These are phyloP conservation scores for Tuber umbilicatum DNA, from an alignment of 495 filamentous ascomycete species.

Conservation along the genomic window DNA sequence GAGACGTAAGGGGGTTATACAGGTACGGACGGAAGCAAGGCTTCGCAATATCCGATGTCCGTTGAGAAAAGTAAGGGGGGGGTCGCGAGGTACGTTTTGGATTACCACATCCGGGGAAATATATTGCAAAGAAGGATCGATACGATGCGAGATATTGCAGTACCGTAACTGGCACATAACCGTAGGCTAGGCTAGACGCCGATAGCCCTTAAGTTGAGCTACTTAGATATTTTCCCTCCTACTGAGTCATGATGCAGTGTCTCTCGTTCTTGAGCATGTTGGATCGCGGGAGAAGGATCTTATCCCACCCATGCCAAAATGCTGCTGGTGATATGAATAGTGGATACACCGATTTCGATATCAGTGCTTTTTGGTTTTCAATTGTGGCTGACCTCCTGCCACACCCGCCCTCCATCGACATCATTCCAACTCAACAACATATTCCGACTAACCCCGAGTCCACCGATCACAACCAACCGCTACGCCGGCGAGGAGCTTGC, in stretches of 20 bases:
- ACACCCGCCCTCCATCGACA: not conserved
- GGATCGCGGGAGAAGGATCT: not conserved
- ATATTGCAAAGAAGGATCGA: not conserved
- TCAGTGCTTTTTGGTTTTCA: not conserved
- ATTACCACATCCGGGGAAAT: not conserved
- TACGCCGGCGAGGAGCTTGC: not conserved
- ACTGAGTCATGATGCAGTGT: not conserved
- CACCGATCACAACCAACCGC: not conserved
- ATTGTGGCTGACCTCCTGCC: not conserved
- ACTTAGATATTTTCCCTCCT: not conserved
- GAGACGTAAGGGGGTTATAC: not conserved
- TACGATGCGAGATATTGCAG: not conserved
- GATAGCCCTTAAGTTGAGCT: not conserved
- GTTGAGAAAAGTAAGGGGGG: not conserved
- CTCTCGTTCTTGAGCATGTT: not conserved
- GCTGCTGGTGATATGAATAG: not conserved
- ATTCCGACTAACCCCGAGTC: not conserved
- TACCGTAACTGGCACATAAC: not conserved
- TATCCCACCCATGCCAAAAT: not conserved
- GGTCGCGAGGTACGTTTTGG: not conserved
- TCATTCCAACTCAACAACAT: not conserved
- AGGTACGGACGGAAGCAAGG: not conserved
- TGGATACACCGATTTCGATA: not conserved
- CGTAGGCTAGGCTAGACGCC: too few species aligned
- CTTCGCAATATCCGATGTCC: not conserved